These are phyloP conservation scores for Trypanosoma rangeli DNA, from an alignment of 208 protist genomes.

Conservation along the genomic window DNA sequence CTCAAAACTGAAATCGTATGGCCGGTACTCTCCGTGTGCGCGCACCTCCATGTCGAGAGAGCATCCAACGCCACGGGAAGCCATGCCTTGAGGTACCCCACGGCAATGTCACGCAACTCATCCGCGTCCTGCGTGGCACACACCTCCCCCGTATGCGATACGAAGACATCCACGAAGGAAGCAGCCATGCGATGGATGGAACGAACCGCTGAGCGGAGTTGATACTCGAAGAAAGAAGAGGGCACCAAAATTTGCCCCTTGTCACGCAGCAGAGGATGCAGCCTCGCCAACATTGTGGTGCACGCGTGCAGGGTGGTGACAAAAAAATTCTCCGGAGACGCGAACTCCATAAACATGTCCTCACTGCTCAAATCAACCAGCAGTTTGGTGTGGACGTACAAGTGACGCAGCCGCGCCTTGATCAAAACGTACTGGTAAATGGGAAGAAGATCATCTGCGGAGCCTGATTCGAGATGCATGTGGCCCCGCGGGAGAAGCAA, in stretches of 20 bases:
- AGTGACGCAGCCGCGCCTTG: constrained; percentile 39
- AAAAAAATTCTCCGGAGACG: constrained; percentile 75
- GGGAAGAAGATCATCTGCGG: constrained; percentile 83
- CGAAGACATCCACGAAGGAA: constrained; percentile 18
- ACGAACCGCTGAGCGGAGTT: constrained; percentile 14
- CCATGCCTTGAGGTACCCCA: constrained; percentile 36
- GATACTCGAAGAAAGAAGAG: constrained; percentile 32
- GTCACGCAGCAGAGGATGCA: constrained; percentile 68
- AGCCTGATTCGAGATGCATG: constrained; percentile 35
- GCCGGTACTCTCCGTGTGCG: too few relatives aligned
- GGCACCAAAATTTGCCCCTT: constrained; percentile 48
- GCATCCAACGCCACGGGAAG: constrained; percentile 28
- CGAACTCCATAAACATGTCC: constrained; percentile 67
- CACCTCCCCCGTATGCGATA: constrained; percentile 6
- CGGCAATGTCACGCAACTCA: constrained; percentile 14
- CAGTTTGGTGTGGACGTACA: constrained; percentile 66
- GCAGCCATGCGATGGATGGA: neutral
- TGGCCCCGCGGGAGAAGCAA: neutral
- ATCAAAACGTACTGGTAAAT: constrained; percentile 88
- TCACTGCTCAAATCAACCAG: constrained; percentile 68
- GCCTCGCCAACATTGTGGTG: constrained; percentile 43
- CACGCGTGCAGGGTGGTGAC: constrained; percentile 84
- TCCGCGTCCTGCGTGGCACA: neutral
- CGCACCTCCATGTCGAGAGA: constrained; percentile 2
- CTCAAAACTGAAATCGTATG: neutral